Conservation (phyloP, 2,329 filamentous ascomycete genomes). For the Pestalotiopsis sp. region DNA sequence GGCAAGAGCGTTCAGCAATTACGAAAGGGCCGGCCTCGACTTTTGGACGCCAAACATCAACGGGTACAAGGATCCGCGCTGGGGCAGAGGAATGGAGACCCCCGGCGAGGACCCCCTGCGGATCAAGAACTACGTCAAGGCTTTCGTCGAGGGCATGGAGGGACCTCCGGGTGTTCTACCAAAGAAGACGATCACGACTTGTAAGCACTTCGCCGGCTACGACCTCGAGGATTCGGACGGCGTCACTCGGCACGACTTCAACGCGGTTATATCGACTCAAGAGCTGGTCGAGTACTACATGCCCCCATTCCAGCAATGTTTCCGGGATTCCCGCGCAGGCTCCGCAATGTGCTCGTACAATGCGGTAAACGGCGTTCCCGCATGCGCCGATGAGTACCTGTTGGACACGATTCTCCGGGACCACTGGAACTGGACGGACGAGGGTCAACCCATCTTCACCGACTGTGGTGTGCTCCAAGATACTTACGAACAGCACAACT, state of each 20-base stretch:
- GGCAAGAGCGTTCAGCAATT: slow-evolving; percentile 34
- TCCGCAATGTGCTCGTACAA: slow-evolving; percentile 68
- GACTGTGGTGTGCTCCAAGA: slow-evolving; percentile 68
- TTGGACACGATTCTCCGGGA: slow-evolving; percentile 65
- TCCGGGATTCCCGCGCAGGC: slow-evolving; percentile 54
- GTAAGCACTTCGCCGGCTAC: slow-evolving; percentile 62
- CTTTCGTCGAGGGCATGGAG: slow-evolving; percentile 57
- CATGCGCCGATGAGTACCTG: slow-evolving; percentile 65
- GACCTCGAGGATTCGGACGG: slow-evolving; percentile 53
- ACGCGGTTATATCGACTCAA: slow-evolving; percentile 59
- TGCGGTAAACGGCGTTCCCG: slow-evolving; percentile 65
- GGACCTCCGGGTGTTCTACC: slow-evolving; percentile 21
- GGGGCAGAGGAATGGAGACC: slow-evolving; percentile 29
- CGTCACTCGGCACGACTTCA: slow-evolving; percentile 51
- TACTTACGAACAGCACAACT: slow-evolving; percentile 49
- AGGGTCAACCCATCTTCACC: slow-evolving; percentile 63
- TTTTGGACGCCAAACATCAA: slow-evolving; percentile 30
- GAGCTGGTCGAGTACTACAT: slow-evolving; percentile 71
- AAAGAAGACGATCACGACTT: slow-evolving; percentile 52
- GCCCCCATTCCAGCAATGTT: slow-evolving; percentile 66
- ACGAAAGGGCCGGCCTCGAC: slow-evolving; percentile 26
- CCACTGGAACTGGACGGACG: slow-evolving; percentile 65
- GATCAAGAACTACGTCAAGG: slow-evolving; percentile 51
- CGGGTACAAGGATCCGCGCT: slow-evolving; percentile 24
- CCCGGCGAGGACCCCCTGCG: slow-evolving; percentile 37